Evolutionary conservation across 2,329 filamentous ascomycete genomes (phyloP).

Genomic region (Escovopsis weberi): DNA sequence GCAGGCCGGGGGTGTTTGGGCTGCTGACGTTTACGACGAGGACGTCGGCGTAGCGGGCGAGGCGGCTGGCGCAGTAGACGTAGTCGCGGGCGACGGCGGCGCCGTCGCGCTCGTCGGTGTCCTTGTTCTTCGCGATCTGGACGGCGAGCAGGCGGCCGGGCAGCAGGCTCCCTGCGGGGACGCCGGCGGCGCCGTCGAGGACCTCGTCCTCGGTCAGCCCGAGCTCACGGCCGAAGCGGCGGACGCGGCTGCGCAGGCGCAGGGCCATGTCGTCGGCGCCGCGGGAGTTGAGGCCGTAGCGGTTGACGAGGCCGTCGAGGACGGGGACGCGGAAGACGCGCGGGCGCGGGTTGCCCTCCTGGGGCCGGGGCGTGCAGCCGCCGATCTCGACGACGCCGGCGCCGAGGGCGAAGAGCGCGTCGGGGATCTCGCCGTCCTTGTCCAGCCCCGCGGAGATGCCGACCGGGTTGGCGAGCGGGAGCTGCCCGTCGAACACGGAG

Average conservation of each 20-base stretch:
- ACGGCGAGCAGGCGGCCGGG: constrained; percentile 70
- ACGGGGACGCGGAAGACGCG: constrained; percentile 76
- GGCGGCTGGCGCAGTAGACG: constrained; percentile 70
- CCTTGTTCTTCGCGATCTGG: constrained; percentile 95
- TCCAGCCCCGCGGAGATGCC: constrained; percentile 93
- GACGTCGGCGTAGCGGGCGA: constrained; percentile 84
- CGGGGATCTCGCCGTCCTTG: constrained; percentile 82
- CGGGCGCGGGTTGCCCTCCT: constrained; percentile 75
- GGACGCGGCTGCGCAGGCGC: constrained; percentile 60
- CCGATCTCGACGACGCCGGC: constrained; percentile 84
- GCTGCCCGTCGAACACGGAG: constrained; percentile 41
- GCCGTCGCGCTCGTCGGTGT: constrained; percentile 72
- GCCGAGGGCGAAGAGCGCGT: constrained; percentile 70
- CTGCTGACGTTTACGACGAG: constrained; percentile 97
- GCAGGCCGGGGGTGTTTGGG: constrained; percentile 85
- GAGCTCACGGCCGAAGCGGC: constrained; percentile 56
- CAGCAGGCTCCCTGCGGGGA: constrained; percentile 69
- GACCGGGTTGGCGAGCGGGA: constrained; percentile 61
- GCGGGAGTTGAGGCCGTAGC: constrained; percentile 86
- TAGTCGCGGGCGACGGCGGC: constrained; percentile 69
- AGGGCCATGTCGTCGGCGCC: constrained; percentile 80
- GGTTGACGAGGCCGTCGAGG: constrained; percentile 81
- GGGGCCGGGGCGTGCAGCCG: constrained; percentile 74
- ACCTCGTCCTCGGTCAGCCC: constrained; percentile 61
- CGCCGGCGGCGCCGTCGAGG: constrained; percentile 59